These are phyloP conservation scores for Starmerella lactis-condensi DNA, from an alignment of 805 yeast genomes.

Conservation along the genomic window DNA sequence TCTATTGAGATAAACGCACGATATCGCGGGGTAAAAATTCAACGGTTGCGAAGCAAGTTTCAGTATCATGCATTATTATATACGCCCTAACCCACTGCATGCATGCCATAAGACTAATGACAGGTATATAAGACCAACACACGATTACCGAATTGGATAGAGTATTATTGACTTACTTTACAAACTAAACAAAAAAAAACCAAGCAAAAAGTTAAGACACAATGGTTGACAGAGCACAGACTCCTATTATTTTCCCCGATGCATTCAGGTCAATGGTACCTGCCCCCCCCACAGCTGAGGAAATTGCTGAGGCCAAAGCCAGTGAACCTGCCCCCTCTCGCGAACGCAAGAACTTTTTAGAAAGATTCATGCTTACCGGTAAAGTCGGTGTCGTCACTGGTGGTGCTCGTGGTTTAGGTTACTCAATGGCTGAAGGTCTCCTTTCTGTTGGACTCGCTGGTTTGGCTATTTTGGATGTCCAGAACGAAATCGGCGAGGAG, in stretches of 20 bases:
- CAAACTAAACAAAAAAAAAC: too few relatives aligned
- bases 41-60: too few relatives aligned
- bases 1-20: too few relatives aligned
- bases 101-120: too few relatives aligned
- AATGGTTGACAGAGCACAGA: too few relatives aligned
- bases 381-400: constrained; percentile 48
- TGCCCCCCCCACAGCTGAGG: constrained; percentile 25
- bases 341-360: constrained; percentile 24
- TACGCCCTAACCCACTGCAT: too few relatives aligned
- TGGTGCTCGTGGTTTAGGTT: constrained; percentile 50
- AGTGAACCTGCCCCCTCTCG: constrained; percentile 20
- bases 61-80: too few relatives aligned
- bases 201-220: too few relatives aligned
- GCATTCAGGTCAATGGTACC: constrained; percentile 24
- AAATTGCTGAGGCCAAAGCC: constrained; percentile 24
- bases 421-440: constrained; percentile 42
- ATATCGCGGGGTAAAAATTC: too few relatives aligned
- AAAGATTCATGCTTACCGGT: constrained; percentile 39
- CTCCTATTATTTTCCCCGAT: constrained; percentile 11
- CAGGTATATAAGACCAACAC: too few relatives aligned
- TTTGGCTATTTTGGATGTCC: constrained; percentile 36
- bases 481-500: constrained; percentile 42
- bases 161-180: too few relatives aligned
- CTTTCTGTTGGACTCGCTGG: constrained; percentile 38
- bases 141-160: too few relatives aligned